Base-by-base conservation (phyloP, 2,329 filamentous ascomycete species). In the Fulvia fulva region DNA sequence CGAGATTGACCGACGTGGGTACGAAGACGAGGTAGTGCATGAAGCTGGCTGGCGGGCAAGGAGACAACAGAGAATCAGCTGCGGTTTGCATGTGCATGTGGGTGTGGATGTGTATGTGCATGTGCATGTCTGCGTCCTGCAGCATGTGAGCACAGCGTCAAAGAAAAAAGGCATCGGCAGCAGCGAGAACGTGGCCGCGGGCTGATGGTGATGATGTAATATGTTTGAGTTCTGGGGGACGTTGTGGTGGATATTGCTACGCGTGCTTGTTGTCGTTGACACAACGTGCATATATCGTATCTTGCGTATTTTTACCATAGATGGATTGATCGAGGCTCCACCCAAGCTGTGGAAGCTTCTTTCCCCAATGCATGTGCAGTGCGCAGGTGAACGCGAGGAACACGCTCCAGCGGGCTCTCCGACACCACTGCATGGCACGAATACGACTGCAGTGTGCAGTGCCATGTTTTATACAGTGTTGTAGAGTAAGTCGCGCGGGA, bases 151-250 rank as follows among this genome's bases (percentile, higher is more conserved):
- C 34, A 53, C 51, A 43, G 51, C 51, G 26, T 37, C 34, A 51
- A 28, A 32, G 12, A 4, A 19, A 51, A 14, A 51, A 23, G 44
- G 44, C 44, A 25, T 23, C 44, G 19, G 21, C 50, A 25, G 44
- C 44, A 43, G 28, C 19, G 28, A 50, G 53, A 50, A 55, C 53
- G 45, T 50, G 53, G 53, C 54, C 46, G 32, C 43, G 21, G 14
- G 30, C 19, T 2, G 51, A 25, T 23, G 45, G 21, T 34, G 26
- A 51, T 51, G 49, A 22, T 34, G 28, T 12, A 25, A n/a, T 34
- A 8, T 11, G 28, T 32, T 22, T 23, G 21, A 37, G 30, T 16
- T 26, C 23, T 21, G 16, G 50, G 22, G 28, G 1, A 41, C 32
- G 34, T n/a, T 51, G 25, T 23, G 8, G 21, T 25, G 16, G 22